These are phyloP conservation scores for Pseudonectria buxi DNA, from an alignment of 2,329 filamentous ascomycete genomes.

Conservation along the genomic window DNA sequence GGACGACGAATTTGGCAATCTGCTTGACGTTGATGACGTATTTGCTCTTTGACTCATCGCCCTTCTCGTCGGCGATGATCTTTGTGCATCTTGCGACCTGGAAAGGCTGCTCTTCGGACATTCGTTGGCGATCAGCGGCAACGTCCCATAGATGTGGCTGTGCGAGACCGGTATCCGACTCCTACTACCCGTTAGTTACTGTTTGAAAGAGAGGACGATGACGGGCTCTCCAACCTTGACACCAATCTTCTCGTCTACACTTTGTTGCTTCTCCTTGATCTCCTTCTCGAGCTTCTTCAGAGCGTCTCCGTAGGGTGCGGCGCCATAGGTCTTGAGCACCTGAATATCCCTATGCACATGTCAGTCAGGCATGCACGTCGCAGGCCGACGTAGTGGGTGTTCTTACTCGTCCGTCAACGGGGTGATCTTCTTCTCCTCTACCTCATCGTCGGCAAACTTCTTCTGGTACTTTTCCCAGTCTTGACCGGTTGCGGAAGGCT, in stretches of 20 bases:
- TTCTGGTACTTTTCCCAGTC: slow-evolving; percentile 99
- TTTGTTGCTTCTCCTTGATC: slow-evolving; percentile 98
- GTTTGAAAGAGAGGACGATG: not conserved
- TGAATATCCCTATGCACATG: slow-evolving; percentile 74
- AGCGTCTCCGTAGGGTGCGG: slow-evolving; percentile 86
- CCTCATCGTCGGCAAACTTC: slow-evolving; percentile 91
- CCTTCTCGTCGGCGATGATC: slow-evolving; percentile 93
- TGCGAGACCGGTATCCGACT: slow-evolving; percentile 96
- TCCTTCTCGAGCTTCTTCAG: slow-evolving; percentile 98
- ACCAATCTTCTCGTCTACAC: slow-evolving; percentile 97
- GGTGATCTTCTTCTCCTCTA: slow-evolving; percentile 99
- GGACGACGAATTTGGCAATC: slow-evolving; percentile 98
- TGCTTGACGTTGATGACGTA: slow-evolving; percentile 99
- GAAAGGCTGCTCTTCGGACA: slow-evolving; percentile 95
- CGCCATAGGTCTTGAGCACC: slow-evolving; percentile 97
- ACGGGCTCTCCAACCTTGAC: slow-evolving; percentile 52
- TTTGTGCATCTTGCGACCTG: slow-evolving; percentile 98
- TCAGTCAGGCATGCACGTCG: slow-evolving; percentile 15
- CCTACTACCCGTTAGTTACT: slow-evolving; percentile 43
- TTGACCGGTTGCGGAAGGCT: slow-evolving; percentile 90
- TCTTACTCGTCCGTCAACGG: slow-evolving; percentile 92
- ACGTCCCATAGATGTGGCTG: slow-evolving; percentile 99
- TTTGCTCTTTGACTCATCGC: slow-evolving; percentile 95
- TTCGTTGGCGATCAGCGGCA: slow-evolving; percentile 93
- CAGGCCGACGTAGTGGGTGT: not conserved